Conservation (phyloP, 768 basidiomycete species). For the Mycena latifolia region DNA sequence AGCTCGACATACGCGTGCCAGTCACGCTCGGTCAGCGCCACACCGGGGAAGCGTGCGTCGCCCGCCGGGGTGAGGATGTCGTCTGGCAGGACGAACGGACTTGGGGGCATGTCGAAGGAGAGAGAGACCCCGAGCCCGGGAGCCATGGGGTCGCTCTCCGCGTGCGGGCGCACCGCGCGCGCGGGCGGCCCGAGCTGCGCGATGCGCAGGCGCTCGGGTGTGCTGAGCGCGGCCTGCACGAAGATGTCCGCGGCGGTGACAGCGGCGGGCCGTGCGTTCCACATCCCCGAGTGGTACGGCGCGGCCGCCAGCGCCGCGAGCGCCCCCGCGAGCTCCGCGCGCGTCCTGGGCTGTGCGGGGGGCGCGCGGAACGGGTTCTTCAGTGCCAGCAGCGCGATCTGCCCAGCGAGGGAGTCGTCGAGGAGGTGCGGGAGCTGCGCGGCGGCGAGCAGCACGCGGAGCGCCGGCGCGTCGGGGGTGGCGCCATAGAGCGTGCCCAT, state of each 20-base stretch:
- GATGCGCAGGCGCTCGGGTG: conserved; percentile 40
- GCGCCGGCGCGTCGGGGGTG: conserved; percentile 64
- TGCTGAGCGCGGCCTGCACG: conserved; percentile 18
- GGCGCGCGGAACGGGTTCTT: conserved; percentile 49
- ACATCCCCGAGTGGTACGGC: conserved; percentile 38
- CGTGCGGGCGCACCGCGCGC: conserved; percentile 42
- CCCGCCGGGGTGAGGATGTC: conserved; percentile 24
- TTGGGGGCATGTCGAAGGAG: conserved; percentile 1
- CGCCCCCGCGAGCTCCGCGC: conserved; percentile 42
- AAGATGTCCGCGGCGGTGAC: conserved; percentile 34
- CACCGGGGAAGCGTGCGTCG: conserved; percentile 21
- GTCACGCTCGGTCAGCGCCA: conserved; percentile 59
- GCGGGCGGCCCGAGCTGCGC: conserved; percentile 52
- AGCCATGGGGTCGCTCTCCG: conserved; percentile 36
- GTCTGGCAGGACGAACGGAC: conserved; percentile 19
- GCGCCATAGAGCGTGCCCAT: conserved; percentile 70
- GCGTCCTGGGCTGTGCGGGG: conserved; percentile 20
- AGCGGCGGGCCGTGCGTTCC: conserved; percentile 36
- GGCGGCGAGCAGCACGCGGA: conserved; percentile 71
- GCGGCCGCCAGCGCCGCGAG: conserved; percentile 37
- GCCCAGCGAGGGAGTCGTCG: conserved; percentile 65
- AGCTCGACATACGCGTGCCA: conserved; percentile 73
- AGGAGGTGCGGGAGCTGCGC: conserved; percentile 65
- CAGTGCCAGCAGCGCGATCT: conserved; percentile 58
- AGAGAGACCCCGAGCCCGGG: conserved; percentile 14